Percentiles rank a stretch among this genome's conserved stretches.
These are phyloP conservation scores for Salix udensis DNA, from an alignment of 345 rosid species.

Conservation along the genomic window DNA sequence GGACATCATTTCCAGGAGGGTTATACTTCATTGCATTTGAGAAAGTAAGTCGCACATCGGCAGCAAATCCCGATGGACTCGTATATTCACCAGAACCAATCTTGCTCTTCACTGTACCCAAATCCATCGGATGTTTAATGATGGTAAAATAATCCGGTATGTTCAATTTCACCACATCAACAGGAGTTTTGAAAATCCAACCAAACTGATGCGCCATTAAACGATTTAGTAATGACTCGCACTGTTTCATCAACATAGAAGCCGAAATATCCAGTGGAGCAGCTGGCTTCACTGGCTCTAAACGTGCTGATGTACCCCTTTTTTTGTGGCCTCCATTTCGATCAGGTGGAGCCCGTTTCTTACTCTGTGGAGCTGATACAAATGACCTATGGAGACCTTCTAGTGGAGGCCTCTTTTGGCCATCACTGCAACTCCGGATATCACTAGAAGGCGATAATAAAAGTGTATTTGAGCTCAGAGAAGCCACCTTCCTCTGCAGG, in stretches of 20 bases:
- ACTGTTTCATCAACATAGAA: constrained; percentile 56
- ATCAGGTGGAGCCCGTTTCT: constrained; percentile 44
- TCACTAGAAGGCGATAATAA: constrained; percentile 50
- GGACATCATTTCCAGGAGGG: constrained; percentile 71
- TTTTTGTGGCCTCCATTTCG: constrained; percentile 43
- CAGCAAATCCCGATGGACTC: constrained; percentile 60
- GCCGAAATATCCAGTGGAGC: constrained; percentile 26
- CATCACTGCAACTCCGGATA: constrained; percentile 65
- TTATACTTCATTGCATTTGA: constrained; percentile 82
- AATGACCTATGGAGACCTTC: constrained; percentile 33
- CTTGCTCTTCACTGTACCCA: constrained; percentile 70
- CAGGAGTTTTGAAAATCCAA: constrained; percentile 68
- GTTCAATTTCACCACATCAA: constrained; percentile 69
- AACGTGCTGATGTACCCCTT: constrained; percentile 32
- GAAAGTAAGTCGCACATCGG: constrained; percentile 78
- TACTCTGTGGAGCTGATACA: constrained; percentile 41
- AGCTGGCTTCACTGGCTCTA: constrained; percentile 30
- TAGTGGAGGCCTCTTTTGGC: constrained; percentile 44
- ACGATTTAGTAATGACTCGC: constrained; percentile 53
- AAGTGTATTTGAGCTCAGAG: constrained; percentile 36
- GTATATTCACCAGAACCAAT: constrained; percentile 53
- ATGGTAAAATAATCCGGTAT: constrained; percentile 81
- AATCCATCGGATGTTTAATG: constrained; percentile 91
- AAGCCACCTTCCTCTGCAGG: constrained; percentile 53
- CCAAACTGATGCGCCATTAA: constrained; percentile 61